Base-by-base conservation (phyloP, 2,329 filamentous ascomycete genomes). In the Cordyceps farinosa region DNA sequence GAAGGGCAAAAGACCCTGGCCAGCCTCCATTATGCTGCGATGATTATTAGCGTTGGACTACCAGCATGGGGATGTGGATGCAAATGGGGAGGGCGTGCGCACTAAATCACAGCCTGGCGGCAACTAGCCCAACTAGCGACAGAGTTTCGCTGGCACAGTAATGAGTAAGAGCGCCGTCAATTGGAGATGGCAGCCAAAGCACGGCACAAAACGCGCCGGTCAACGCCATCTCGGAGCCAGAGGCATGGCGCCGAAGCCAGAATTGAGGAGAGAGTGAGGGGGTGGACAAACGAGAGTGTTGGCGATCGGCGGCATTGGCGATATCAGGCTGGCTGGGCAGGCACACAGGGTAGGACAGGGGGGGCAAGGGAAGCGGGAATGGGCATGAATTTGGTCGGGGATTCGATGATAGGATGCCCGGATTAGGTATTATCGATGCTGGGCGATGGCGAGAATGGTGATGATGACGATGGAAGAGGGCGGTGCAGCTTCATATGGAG, bases 31-130 rank as follows among this genome's bases (percentile, higher is more conserved):
- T 40, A 15, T 40, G 50, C 32, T 29, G 17, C 13, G 38, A 15
- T n/a, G 22, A 6, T 55, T 55, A 13, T 17, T 55, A 40, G 27
- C n/a, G 52, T n/a, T 27, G 4, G 52, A 44, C 15, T 32, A 9
- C 38, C 36, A 9, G 38, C 38, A 32, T 55, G 15, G 38, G 15
- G 52, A 55, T 55, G 38, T 55, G 52, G 52, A 55, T 55, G 52
- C 27, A 15, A 15, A 55, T 27, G 17, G 38, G 27, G 52, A 32
- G n/a, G 17, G 38, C 38, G 52, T 10, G 32, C 36, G 11, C 38
- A 55, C 27, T 44, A 44, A 44, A 44, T 42, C 53, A 44, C 27
- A 5, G 9, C 15, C 38, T 55, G 38, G 53, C 27, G 53, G 27
- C 15, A 30, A 27, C 53, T 55, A 55, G 15, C n/a, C 22, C 29